Base-by-base conservation (phyloP, 768 basidiomycete genomes). In the Tephrocybe rancida region DNA sequence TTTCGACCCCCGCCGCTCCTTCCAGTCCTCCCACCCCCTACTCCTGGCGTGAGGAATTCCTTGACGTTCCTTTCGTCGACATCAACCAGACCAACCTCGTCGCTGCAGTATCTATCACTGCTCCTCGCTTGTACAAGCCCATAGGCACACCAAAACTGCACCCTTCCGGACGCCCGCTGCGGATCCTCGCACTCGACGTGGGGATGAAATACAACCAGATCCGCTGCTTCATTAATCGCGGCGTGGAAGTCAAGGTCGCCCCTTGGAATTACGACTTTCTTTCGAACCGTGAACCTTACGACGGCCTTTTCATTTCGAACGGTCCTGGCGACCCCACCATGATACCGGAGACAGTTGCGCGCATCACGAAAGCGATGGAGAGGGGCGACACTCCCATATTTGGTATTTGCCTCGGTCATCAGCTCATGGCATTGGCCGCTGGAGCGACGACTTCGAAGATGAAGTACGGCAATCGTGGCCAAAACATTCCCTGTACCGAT, bases 151-250 rank as follows among this genome's bases (percentile, higher is more conserved):
- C 84, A 21, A 82, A 75, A 48, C 67, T 83, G 29, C 92, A 97
- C 66, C 89, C 92, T 2, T 86, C 84, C 1, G 92, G 90, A 26
- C 84, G 95, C 45, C 73, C 84, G 0, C 67, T 98, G 26, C 89
- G 97, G 55, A 83, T 99, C 25, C 65, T 99, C 14, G 94, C 93
- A 5, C 74, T 98, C 54, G 97, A 99, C 68, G 96, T 98, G 46
- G 97, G 97, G n/a, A 98, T 98, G 92, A 99, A 99, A 73, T 97
- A 91, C 77, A 98, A 98, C 72, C 97, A 99, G 72, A 95, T 98
- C 62, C 84, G 97, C 29, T 99, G 97, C 77, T 98, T 99, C 74
- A 85, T 83, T 38, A 78, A 84, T 32, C 88, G 97, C 29, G 97
- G 97, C 44, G 84, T 98, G 30, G 93, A 98, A 70, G 79, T 98